These are phyloP conservation scores for Schwanniomyces polymorphus DNA, from an alignment of 805 yeast species.

Conservation along the genomic window DNA sequence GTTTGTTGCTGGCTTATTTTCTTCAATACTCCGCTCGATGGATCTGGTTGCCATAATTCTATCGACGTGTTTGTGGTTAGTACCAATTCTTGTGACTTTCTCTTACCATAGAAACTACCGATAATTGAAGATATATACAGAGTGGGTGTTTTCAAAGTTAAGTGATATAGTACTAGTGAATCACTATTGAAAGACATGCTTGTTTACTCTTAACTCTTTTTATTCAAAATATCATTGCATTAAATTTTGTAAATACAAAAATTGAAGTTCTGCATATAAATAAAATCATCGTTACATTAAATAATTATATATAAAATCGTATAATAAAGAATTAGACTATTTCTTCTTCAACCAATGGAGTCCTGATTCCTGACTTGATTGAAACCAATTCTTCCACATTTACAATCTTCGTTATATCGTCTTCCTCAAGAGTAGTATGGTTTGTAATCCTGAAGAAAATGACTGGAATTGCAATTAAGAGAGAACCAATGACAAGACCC, in stretches of 20 bases:
- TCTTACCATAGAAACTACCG: constrained; percentile 62
- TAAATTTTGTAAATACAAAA: background rate
- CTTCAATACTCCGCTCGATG: constrained; percentile 55
- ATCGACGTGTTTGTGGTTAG: constrained; percentile 55
- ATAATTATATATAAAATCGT: background rate
- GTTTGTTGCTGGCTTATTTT: constrained; percentile 43
- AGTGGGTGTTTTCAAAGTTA: constrained; percentile 66
- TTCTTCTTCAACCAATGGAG: constrained; percentile 5
- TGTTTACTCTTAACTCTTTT: background rate
- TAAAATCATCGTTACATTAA: background rate
- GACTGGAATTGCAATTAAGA: constrained; percentile 50
- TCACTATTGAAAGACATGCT: constrained; percentile 16
- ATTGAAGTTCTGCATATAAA: background rate
- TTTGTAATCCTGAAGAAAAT: constrained; percentile 44
- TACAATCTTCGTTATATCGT: constrained; percentile 24
- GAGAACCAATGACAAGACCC: constrained; percentile 50
- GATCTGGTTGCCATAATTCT: constrained; percentile 53
- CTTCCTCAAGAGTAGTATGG: constrained; percentile 37
- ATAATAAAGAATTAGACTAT: background rate
- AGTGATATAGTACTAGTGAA: constrained; percentile 59
- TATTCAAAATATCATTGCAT: background rate
- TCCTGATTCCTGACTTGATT: constrained; percentile 15
- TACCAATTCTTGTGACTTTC: constrained; percentile 62
- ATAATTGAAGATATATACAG: constrained; percentile 54
- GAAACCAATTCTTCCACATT: constrained; percentile 24